phyloP scores from a whole-genome alignment of 495 filamentous ascomycete species.

The Podospora appendiculata region DNA sequence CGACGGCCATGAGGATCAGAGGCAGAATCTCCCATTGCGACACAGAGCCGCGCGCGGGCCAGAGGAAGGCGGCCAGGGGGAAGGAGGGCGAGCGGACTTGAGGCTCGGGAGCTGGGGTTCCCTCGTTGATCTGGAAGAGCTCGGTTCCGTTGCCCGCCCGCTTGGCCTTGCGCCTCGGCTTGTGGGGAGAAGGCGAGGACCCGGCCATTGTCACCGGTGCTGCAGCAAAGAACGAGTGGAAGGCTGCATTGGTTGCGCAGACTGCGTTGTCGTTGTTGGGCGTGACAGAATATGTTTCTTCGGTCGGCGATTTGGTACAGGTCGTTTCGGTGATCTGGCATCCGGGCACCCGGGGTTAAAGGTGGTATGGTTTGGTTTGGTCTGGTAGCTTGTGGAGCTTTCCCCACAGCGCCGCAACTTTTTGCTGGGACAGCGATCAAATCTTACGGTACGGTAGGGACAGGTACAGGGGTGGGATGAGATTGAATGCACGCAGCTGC shows the following conservation, averaged over 20 bases:
- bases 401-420: no score
- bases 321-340: no score
- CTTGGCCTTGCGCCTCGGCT: slow-evolving; percentile 43
- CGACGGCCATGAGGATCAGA: slow-evolving; percentile 78
- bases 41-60: slow-evolving; percentile 73
- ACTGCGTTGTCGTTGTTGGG: background rate
- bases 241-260: slow-evolving; percentile 14
- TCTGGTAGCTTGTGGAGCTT: no score
- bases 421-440: no score
- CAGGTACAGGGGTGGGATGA: no score
- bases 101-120: slow-evolving; percentile 13
- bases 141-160: slow-evolving; percentile 23
- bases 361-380: no score
- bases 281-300: background rate
- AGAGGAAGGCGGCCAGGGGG: slow-evolving; percentile 83
- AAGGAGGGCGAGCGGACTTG: slow-evolving; percentile 50
- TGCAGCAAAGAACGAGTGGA: slow-evolving; percentile 2
- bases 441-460: no score
- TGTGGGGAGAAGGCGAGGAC: slow-evolving; percentile 37
- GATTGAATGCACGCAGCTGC: no score
- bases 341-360: no score
- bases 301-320: no score
- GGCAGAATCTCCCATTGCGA: slow-evolving; percentile 94
- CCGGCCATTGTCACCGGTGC: slow-evolving; percentile 34
- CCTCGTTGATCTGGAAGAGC: background rate